A percentile compares a stretch with the other conserved stretches of the same genome.
phyloP scores from a whole-genome alignment of 306 rosid genomes.

The Benincasa hispida region DNA sequence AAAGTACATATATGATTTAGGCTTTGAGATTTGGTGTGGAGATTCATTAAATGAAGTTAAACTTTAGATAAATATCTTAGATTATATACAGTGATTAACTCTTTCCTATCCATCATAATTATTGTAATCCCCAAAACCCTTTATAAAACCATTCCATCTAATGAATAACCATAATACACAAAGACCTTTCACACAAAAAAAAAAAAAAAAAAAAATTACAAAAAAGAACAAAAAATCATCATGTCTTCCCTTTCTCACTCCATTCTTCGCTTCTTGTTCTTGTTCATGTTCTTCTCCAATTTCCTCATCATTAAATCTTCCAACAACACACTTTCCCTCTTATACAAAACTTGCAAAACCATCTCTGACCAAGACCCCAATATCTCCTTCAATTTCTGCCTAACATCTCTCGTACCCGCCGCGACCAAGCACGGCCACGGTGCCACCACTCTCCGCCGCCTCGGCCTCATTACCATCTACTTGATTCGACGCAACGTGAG shows the following conservation, averaged over 20 bases:
- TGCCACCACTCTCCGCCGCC: constrained; percentile 3
- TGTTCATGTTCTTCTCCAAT: neutral
- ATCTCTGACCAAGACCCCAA: neutral
- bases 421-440: neutral
- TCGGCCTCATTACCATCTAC: constrained; percentile 11
- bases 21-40: no score
- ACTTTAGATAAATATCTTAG: neutral
- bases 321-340: neutral
- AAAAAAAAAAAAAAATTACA: neutral
- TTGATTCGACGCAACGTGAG: constrained; percentile 2
- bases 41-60: neutral
- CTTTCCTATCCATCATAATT: no score
- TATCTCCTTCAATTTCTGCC: constrained; percentile 13
- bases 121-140: neutral
- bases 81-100: neutral
- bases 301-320: neutral
- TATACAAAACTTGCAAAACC: constrained; percentile 6
- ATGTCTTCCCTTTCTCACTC: neutral
- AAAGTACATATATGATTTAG: no score
- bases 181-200: neutral
- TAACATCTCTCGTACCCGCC: constrained; percentile 9
- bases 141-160: neutral
- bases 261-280: neutral
- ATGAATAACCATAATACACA: neutral
- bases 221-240: no score